A percentile compares a stretch with the other conserved stretches of the same genome.
phyloP scores from a whole-genome alignment of 108 stramenopile genomes.

The Skeletonema marinoi region DNA sequence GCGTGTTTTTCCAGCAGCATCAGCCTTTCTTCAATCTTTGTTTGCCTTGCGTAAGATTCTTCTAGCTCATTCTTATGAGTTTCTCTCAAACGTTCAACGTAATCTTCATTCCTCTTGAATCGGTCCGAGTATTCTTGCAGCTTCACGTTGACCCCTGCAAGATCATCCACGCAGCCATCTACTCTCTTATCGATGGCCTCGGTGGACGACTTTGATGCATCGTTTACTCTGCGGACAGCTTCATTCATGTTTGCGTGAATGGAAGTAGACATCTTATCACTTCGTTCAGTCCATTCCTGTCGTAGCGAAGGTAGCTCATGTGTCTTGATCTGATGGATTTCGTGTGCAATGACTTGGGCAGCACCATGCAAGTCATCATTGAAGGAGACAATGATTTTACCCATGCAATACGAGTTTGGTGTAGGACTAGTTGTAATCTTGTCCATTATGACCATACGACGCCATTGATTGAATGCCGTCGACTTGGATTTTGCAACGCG shows the following conservation, averaged over 20 bases:
- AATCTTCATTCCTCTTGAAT: constrained; percentile 14
- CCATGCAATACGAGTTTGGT: neutral
- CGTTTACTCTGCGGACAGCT: constrained; percentile 17
- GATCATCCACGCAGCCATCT: constrained; percentile 18
- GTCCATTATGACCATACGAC: constrained; percentile 30
- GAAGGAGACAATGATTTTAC: constrained; percentile 31
- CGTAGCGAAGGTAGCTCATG: constrained; percentile 34
- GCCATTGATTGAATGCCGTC: constrained; percentile 50
- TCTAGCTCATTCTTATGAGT: constrained; percentile 22
- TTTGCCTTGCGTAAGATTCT: constrained; percentile 15
- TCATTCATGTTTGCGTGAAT: constrained; percentile 10
- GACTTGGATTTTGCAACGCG: constrained; percentile 3
- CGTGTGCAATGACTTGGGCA: constrained; percentile 37
- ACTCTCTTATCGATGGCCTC: constrained; percentile 16
- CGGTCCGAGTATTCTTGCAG: constrained; percentile 24
- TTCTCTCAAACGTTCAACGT: constrained; percentile 20
- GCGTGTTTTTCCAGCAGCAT: constrained; percentile 12
- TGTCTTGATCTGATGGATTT: constrained; percentile 32
- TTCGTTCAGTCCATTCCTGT: constrained; percentile 17
- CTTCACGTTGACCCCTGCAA: constrained; percentile 15
- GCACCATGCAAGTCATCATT: constrained; percentile 43
- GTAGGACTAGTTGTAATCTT: constrained; percentile 15
- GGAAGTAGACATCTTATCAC: constrained; percentile 17
- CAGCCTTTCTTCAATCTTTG: constrained; percentile 26
- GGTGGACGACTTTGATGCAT: constrained; percentile 11